phyloP scores from a whole-genome alignment of 108 stramenopile genomes.

The Pseudonitzschia multiseries region DNA sequence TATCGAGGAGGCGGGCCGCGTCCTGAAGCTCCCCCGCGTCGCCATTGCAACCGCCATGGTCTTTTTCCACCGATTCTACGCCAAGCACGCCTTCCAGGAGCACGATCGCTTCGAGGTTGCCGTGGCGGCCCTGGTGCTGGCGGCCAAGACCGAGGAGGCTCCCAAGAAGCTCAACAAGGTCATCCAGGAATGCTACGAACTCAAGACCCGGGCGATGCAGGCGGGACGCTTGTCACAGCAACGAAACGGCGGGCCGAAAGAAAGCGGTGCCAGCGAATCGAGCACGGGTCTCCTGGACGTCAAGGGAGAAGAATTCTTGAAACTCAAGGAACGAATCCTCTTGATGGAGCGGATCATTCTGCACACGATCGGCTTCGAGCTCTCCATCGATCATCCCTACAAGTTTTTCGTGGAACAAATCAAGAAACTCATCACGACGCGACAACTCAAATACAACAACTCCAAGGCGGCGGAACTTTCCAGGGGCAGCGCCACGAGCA shows the following conservation, averaged over 20 bases:
- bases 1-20: conserved; percentile 80
- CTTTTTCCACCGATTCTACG: conserved; percentile 91
- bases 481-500: too few relatives aligned
- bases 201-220: conserved; percentile 60
- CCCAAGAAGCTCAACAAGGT: conserved; percentile 79
- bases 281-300: conserved; percentile 39
- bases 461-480: not conserved
- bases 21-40: conserved; percentile 71
- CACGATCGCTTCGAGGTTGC: conserved; percentile 90
- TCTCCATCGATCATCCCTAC: conserved; percentile 85
- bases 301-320: conserved; percentile 72
- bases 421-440: conserved; percentile 47
- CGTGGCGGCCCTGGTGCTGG: conserved; percentile 79
- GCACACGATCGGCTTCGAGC: conserved; percentile 87
- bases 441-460: conserved; percentile 53
- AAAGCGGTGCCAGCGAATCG: conserved; percentile 21
- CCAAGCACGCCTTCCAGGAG: conserved; percentile 80
- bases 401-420: conserved; percentile 75
- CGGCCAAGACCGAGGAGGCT: conserved; percentile 88
- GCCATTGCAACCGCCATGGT: conserved; percentile 81
- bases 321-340: conserved; percentile 80
- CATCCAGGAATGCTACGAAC: conserved; percentile 65
- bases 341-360: conserved; percentile 85
- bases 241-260: conserved; percentile 3
- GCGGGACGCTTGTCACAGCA: conserved; percentile 41